Base-by-base conservation (phyloP, 768 basidiomycete genomes). In the Mycena vitilis region DNA sequence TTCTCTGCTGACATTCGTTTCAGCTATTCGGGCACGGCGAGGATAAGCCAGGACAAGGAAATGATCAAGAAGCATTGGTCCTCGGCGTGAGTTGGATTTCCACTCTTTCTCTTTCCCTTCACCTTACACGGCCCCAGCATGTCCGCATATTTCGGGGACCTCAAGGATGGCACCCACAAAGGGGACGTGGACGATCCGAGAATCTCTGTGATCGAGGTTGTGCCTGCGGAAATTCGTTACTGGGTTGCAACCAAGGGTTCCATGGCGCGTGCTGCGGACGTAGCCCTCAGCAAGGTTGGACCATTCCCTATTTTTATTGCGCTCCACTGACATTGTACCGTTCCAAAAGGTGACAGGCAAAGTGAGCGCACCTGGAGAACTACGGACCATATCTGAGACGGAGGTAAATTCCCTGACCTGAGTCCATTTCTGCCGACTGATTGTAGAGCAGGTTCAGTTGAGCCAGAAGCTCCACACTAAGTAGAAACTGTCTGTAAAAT, bases 171-270 rank as follows among this genome's bases (percentile, higher is more conserved):
- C 20, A 80, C 91, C 8, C 95, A 96, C 78, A 91, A 88, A 73
- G 95, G 95, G n/a, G 88, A 91, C 73, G 85, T 85, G 37, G 81
- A 84, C 12, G 96, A 97, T 71, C 94, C 95, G 0, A 88, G 95
- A 30, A 85, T 98, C 5, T 85, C 89, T 9, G 77, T 93, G 42
- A 93, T 97, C 71, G 88, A 94, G 76, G 87, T 98, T 61, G 78
- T 91, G 60, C 94, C 95, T 0, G 84, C 89, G 42, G 91, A 93
- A 81, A 91, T 98, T 70, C 86, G 90, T 61, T 96, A 95, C 75
- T 97, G 91, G 89, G 80, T 90, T 63, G 84, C 90, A 7, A 91
- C 86, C 40, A 87, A 88, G 70, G 86, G 87, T 16, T 76, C 80
- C 22, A 70, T 94, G 62, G 85, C 86, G 6, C 87, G 88, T 51